These are phyloP conservation scores for Penicillium sp. DNA, from an alignment of 2,329 filamentous ascomycete species.

Conservation along the genomic window DNA sequence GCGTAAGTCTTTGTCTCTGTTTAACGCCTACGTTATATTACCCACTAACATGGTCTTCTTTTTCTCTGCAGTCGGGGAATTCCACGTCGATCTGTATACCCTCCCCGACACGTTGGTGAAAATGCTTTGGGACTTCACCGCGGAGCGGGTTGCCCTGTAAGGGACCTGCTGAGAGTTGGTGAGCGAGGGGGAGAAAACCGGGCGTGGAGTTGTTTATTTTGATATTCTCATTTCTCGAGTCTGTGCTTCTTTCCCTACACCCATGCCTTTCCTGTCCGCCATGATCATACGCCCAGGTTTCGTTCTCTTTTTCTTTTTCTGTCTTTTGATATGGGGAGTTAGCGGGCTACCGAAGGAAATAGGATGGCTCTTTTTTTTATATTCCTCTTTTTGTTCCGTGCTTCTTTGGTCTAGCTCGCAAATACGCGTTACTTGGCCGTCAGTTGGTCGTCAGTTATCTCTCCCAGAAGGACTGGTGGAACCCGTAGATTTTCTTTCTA, in stretches of 20 bases:
- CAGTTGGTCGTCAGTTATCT: neutral
- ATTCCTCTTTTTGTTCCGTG: neutral
- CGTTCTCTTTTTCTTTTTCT: slow-evolving; percentile 10
- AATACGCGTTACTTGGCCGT: neutral
- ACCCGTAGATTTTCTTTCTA: no score
- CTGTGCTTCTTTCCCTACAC: slow-evolving; percentile 2
- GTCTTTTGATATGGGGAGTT: slow-evolving; percentile 21
- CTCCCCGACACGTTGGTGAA: slow-evolving; percentile 85
- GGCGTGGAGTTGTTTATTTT: slow-evolving; percentile 5
- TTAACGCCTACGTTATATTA: neutral
- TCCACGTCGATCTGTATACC: slow-evolving; percentile 98
- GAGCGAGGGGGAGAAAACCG: neutral
- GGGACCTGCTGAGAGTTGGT: neutral
- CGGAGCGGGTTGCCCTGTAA: slow-evolving; percentile 44
- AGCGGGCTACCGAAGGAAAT: slow-evolving; percentile 18
- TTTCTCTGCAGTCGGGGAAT: slow-evolving; percentile 73
- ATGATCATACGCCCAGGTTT: slow-evolving; percentile 5
- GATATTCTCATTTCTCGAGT: slow-evolving; percentile 4
- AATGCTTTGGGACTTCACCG: slow-evolving; percentile 88
- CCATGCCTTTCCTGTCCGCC: slow-evolving; percentile 3
- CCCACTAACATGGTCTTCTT: slow-evolving; percentile 24
- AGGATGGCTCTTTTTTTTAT: slow-evolving; percentile 18
- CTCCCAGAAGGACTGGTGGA: neutral
- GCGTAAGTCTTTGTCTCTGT: slow-evolving; percentile 57
- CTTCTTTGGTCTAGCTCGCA: neutral